Conservation (phyloP, 2,329 filamentous ascomycete species). For the Colletotrichum musicola region DNA sequence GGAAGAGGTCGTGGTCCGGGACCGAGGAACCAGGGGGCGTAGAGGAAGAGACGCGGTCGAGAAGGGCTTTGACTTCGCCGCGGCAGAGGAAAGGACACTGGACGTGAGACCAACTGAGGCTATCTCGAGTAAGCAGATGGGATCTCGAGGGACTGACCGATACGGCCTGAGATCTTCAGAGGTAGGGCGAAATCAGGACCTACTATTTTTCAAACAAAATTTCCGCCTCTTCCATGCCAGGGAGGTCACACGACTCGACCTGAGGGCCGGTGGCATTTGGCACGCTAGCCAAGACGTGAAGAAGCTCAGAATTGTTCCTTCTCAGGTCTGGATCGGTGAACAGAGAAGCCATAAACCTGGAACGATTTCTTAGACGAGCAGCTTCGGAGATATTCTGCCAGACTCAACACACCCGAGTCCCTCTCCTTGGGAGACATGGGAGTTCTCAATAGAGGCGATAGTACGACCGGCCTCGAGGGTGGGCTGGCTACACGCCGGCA, state of each 20-base stretch:
- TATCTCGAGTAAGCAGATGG: not conserved
- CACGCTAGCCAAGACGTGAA: conserved; percentile 28
- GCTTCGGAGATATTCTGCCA: not conserved
- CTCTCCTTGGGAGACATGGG: conserved; percentile 28
- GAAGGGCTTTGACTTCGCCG: conserved; percentile 42
- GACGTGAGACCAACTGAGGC: conserved; percentile 41
- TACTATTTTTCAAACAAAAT: conserved; percentile 40
- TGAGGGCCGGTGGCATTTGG: conserved; percentile 15
- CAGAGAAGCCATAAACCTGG: conserved; percentile 38
- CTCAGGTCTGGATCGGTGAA: conserved; percentile 40
- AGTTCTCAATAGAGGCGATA: conserved; percentile 37
- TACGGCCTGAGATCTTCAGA: no score
- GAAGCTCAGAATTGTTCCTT: conserved; percentile 32
- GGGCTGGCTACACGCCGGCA: not conserved
- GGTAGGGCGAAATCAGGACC: not conserved
- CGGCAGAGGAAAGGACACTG: conserved; percentile 46
- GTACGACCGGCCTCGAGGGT: conserved; percentile 30
- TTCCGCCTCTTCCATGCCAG: conserved; percentile 26
- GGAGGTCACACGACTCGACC: conserved; percentile 28
- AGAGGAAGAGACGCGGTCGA: conserved; percentile 40
- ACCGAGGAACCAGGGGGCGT: not conserved
- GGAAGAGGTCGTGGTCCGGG: conserved; percentile 48
- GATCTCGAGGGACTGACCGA: no score
- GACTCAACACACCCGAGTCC: conserved; percentile 33
- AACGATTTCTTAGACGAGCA: no score